A percentile compares a stretch with the other conserved stretches of the same genome.
These are phyloP conservation scores for Pyrenophora graminea DNA, from an alignment of 2,329 filamentous ascomycete genomes.

Conservation along the genomic window DNA sequence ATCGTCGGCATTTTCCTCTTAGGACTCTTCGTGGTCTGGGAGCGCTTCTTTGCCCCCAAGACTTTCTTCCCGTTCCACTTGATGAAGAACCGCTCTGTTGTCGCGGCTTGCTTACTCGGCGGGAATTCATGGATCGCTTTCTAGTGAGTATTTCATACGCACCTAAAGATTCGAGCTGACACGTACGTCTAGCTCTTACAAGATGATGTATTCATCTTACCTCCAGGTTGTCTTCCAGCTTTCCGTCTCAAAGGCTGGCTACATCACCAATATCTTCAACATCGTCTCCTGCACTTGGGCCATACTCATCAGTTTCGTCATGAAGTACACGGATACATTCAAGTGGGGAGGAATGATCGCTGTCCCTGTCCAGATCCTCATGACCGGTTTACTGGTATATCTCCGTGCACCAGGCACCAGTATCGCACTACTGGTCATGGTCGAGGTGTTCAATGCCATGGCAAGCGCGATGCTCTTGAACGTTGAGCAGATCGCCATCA, in stretches of 20 bases:
- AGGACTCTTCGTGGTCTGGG: conserved; percentile 43
- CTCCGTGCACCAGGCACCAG: conserved; percentile 29
- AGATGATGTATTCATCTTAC: conserved; percentile 42
- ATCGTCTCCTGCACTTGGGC: conserved; percentile 27
- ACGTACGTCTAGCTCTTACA: conserved; percentile 27
- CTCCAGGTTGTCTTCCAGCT: conserved; percentile 44
- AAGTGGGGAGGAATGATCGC: conserved; percentile 29
- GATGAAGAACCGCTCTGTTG: conserved; percentile 53
- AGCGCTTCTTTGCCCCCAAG: conserved; percentile 44
- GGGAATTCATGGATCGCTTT: conserved; percentile 26
- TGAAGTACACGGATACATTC: conserved; percentile 29
- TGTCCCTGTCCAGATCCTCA: conserved; percentile 32
- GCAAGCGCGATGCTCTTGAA: conserved; percentile 26
- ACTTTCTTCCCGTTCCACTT: conserved; percentile 52
- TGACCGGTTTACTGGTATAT: conserved; percentile 32
- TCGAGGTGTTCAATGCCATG: conserved; percentile 34
- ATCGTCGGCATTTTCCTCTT: conserved; percentile 41
- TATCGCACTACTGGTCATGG: conserved; percentile 34
- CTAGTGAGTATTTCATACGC: conserved; percentile 20
- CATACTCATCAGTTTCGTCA: conserved; percentile 21
- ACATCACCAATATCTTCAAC: conserved; percentile 29
- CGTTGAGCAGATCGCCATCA: conserved; percentile 26
- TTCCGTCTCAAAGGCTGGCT: conserved; percentile 21
- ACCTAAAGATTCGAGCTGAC: neutral
- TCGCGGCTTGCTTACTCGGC: conserved; percentile 54